phyloP scores from a whole-genome alignment of 306 rosid species.

The Astragalus glycyphyllos region DNA sequence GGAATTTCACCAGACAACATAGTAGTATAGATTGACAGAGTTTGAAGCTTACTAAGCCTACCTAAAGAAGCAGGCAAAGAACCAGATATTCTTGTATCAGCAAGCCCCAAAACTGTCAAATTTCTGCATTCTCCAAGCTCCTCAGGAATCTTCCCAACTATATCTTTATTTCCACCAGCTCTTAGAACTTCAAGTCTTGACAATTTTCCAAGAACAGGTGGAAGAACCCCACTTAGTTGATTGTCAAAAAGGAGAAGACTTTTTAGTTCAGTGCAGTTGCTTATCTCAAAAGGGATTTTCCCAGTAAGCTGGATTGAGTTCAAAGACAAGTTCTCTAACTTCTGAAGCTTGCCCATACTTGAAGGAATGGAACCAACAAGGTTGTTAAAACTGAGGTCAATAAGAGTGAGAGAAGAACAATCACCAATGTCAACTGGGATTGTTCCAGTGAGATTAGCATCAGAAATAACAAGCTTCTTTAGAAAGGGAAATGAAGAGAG shows the following conservation, averaged over 20 bases:
- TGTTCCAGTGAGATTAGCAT: slow-evolving; percentile 74
- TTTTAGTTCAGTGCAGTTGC: slow-evolving; percentile 56
- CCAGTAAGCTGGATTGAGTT: slow-evolving; percentile 82
- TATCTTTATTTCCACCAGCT: slow-evolving; percentile 84
- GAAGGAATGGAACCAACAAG: slow-evolving; percentile 77
- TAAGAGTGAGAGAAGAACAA: slow-evolving; percentile 51
- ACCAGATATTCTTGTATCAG: slow-evolving; percentile 79
- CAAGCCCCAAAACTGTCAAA: slow-evolving; percentile 77
- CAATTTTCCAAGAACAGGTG: slow-evolving; percentile 62
- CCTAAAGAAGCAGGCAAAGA: slow-evolving; percentile 82
- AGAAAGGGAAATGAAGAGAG: slow-evolving; percentile 71
- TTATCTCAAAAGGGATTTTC: slow-evolving; percentile 69
- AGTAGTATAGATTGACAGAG: slow-evolving; percentile 84
- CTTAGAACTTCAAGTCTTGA: slow-evolving; percentile 65
- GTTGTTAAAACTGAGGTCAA: slow-evolving; percentile 75
- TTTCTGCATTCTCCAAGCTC: slow-evolving; percentile 77
- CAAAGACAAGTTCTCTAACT: slow-evolving; percentile 62
- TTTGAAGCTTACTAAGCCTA: slow-evolving; percentile 66
- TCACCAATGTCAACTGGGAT: slow-evolving; percentile 66
- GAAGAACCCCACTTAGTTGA: slow-evolving; percentile 59
- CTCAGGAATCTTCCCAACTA: slow-evolving; percentile 75
- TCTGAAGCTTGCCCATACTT: slow-evolving; percentile 58
- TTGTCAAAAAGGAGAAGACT: slow-evolving; percentile 70
- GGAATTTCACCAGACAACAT: slow-evolving; percentile 95
- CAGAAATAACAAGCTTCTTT: slow-evolving; percentile 69